Evolutionary conservation across 2,329 filamentous ascomycete genomes (phyloP).

Genomic region (Pseudocercospora pini-densiflorae): DNA sequence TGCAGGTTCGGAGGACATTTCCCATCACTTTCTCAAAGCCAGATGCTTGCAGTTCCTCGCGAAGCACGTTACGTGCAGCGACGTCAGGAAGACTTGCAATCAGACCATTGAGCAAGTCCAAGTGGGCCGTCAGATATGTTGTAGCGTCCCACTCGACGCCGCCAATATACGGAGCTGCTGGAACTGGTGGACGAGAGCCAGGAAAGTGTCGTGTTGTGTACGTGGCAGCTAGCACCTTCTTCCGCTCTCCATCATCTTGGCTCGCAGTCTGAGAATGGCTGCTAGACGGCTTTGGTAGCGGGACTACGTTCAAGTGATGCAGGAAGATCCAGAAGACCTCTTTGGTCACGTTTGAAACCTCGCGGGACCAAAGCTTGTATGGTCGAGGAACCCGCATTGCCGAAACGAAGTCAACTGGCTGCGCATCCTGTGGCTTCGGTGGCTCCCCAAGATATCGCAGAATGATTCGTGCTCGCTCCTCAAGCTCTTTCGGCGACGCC

Average conservation of each 20-base stretch:
- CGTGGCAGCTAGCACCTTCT: conserved; percentile 35
- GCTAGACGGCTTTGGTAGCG: conserved; percentile 55
- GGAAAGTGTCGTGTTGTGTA: conserved; percentile 76
- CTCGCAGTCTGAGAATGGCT: conserved; percentile 30
- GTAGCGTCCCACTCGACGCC: conserved; percentile 99
- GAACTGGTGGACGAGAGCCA: conserved; percentile 82
- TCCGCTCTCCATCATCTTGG: conserved; percentile 28
- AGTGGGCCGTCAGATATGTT: conserved; percentile 89
- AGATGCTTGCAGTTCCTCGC: conserved; percentile 77
- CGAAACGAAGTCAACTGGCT: conserved; percentile 82
- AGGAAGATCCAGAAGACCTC: conserved; percentile 99
- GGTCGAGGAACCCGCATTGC: conserved; percentile 87
- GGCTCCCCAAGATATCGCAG: conserved; percentile 82
- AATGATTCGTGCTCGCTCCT: conserved; percentile 70
- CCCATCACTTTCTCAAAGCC: conserved; percentile 93
- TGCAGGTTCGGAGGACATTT: conserved; percentile 82
- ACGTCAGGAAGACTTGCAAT: conserved; percentile 76
- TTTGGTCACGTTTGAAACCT: conserved; percentile 89
- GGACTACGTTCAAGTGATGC: conserved; percentile 87
- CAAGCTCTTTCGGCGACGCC: conserved; percentile 52
- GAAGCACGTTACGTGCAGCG: conserved; percentile 74
- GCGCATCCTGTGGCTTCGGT: conserved; percentile 73
- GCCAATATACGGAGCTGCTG: conserved; percentile 92
- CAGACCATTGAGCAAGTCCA: conserved; percentile 91
- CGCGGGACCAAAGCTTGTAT: conserved; percentile 93